Evolutionary conservation across 306 rosid genomes (phyloP), one percentile per base, ranked within the genome.

Genomic region (Luffa aegyptiaca): DNA sequence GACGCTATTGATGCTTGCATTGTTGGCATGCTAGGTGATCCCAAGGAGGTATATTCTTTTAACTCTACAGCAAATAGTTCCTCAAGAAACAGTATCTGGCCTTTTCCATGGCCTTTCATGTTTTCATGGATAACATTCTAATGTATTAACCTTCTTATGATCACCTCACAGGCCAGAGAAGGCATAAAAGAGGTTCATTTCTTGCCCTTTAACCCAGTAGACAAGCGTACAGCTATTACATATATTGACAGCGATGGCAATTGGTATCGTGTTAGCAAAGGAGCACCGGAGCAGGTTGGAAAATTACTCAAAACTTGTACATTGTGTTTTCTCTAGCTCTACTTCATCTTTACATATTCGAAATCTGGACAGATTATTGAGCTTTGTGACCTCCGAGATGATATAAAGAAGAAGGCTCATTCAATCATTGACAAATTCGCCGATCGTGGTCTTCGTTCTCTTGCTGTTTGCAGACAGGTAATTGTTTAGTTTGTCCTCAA

Each of bases 1-100:
- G 98, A 94, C 57, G 98, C 98, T 18, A 94, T 94, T 78, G 98
- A 94, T 88, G 86, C 94, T 81, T 94, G 98, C 83, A 92, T 94
- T 80, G 98, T 94, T 76, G 93, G 96, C 70, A 94, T 94, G 98
- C 79, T 94, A 85, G 92, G 93, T 71, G 98, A 94, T 86, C 98
- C 98, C 26, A 92, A 89, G 84, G 96, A 94, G 96, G 97, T 91
- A 75, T 64, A 66, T 57, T 13, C 55, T 61, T 68, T 76, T 33
- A 20, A 44, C 11, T 70, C 18, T 70, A 17, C 20, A 2, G 3
- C 37, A 44, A 70, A 70, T 70, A 70, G 31, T 44, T 20, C 55
- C 4, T 45, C 12, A 62, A 62, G 4, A 62, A 1, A 57, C 35
- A 20, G 18, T 62, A 62, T 62, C 35, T 62, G 65, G 59, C 31